Percentiles rank a stretch among this genome's conserved stretches.
phyloP scores from a whole-genome alignment of 1,139 yeast species.

The Pichia sp. region DNA sequence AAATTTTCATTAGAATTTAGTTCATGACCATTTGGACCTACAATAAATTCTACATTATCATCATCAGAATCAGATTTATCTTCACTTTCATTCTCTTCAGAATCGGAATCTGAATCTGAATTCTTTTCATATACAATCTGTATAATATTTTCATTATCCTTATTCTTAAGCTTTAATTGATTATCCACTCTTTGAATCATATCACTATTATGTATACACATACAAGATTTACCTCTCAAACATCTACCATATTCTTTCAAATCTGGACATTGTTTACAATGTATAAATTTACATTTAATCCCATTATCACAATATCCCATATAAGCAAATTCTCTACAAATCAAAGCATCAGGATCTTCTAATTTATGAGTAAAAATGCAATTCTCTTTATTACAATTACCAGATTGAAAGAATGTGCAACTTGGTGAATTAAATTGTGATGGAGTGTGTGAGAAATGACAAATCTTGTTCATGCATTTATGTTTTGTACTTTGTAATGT shows the following conservation, averaged over 20 bases:
- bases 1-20: slow-evolving; percentile 22
- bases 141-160: slow-evolving; percentile 30
- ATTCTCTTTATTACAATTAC: slow-evolving; percentile 44
- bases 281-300: slow-evolving; percentile 47
- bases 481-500: slow-evolving; percentile 37
- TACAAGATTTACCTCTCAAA: slow-evolving; percentile 28
- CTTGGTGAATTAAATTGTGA: slow-evolving; percentile 59
- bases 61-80: neutral
- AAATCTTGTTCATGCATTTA: slow-evolving; percentile 42
- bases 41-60: slow-evolving; percentile 13
- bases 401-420: slow-evolving; percentile 47
- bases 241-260: slow-evolving; percentile 55
- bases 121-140: slow-evolving; percentile 13
- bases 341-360: slow-evolving; percentile 29
- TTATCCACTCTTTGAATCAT: neutral
- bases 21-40: slow-evolving; percentile 14
- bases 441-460: slow-evolving; percentile 52
- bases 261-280: slow-evolving; percentile 64
- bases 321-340: slow-evolving; percentile 61
- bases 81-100: no score
- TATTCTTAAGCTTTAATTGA: slow-evolving; percentile 23
- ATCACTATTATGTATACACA: slow-evolving; percentile 7
- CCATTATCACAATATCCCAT: slow-evolving; percentile 68
- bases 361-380: slow-evolving; percentile 53
- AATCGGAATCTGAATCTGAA: slow-evolving; percentile 3